Base-by-base conservation (phyloP, 495 filamentous ascomycete species). In the Elaphomyces granulatus region DNA sequence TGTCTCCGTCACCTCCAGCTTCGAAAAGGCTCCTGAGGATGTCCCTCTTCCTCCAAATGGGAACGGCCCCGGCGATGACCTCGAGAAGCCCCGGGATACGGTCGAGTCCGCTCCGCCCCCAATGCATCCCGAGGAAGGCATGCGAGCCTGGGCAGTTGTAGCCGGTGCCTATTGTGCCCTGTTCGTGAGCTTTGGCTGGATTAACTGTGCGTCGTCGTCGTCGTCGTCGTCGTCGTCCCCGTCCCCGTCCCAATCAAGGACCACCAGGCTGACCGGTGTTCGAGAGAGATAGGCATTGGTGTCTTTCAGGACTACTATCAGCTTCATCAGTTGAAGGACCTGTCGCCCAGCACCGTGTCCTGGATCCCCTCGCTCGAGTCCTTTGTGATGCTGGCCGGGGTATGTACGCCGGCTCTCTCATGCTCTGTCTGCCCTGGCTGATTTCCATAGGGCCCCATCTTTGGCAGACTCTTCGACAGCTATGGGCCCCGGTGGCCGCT, bases 401-500 rank as follows among this genome's bases (percentile, higher is more conserved):
- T 55, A 20, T 23, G 45, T 26, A 21, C 21, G n/a, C n/a, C n/a
- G n/a, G n/a, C n/a, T n/a, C n/a, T n/a, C 26, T n/a, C 14, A 4
- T 32, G 14, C 14, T 14, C 20, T 28, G 9, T n/a, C n/a, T n/a
- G n/a, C n/a, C n/a, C n/a, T n/a, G n/a, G 10, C 17, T 34, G 14
- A 26, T 36, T 36, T 8, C 8, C 20, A 15, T 38, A 57, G 42
- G 78, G 79, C 12, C 66, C 75, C 26, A 59, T 83, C 23, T 61
- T 73, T 31, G 83, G 82, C 1, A 78, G 75, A 20, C 42, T 85
- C 12, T 86, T 77, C 48, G 86, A 94, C 50, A 78, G 71, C 44
- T 77, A 83, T 41, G 83, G 82, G 1, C 81, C 84, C 3, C 64
- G 69, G 32, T 80, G 63, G 48, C 61, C 86, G 12, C 56, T 93